Base-by-base conservation (phyloP, 2,329 filamentous ascomycete species). In the Apiospora pterosperma region DNA sequence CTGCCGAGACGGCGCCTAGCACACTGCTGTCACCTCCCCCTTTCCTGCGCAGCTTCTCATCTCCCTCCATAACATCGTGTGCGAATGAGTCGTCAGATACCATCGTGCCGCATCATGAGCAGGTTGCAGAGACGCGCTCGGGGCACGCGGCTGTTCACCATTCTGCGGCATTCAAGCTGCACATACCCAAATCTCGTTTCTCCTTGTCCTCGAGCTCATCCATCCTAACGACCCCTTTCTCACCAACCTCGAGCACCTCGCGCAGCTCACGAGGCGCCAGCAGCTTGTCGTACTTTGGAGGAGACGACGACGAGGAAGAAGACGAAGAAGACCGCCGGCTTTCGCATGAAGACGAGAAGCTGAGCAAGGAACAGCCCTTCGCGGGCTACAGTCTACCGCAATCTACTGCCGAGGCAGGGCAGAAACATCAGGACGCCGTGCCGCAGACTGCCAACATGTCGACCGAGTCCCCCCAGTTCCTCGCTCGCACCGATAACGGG, bases 21-120 rank as follows among this genome's bases (percentile, higher is more conserved):
- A 73, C 77, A 23, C 84, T 83, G 44, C 75, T 87, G 19, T 87
- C 85, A 2, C 85, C 85, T 10, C 84, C 85, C 0, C 85, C 85
- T 0, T 78, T 80, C 52, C 80, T 79, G 66, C 80, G 81, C 25
- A 75, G 72, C 4, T 62, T 73, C 36, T 77, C 78, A 0, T 68
- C 74, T 11, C 69, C 68, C 19, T 70, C 70, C n/a, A 59, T 68
- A 34, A 66, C 61, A 5, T 63, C 52, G 25, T 58, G 63, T 59
- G 65, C 63, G 21, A 73, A 70, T 48, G 63, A 48, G 23, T 72
- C 69, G 14, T 64, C 70, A 0, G 52, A 67, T 25, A 66, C 69
- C 28, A 59, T 71, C 44, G 59, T 71, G 60, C 64, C 71, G 10
- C n/a, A 63, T 2, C 61, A 38, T 4, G 58, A 34, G 38, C 61